Conservation (phyloP, 2,329 filamentous ascomycete species). For the Dactylellina haptotyla region DNA sequence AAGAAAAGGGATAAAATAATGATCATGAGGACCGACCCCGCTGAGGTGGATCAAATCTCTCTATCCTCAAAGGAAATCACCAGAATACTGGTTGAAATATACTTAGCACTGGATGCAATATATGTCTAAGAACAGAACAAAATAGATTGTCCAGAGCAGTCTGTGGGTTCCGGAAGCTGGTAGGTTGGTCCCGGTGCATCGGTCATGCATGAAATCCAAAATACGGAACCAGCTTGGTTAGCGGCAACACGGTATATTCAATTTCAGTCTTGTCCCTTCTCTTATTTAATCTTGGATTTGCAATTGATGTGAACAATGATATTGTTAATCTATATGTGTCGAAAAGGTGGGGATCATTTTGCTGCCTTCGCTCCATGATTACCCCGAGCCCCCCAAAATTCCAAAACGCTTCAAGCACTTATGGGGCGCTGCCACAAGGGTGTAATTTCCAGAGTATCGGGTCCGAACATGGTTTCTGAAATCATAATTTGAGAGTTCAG, state of each 20-base stretch:
- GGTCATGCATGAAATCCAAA: constrained; percentile 29
- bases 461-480: constrained; percentile 48
- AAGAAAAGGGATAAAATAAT: constrained; percentile 51
- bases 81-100: constrained; percentile 25
- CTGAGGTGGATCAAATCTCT: constrained; percentile 48
- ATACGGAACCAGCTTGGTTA: background rate
- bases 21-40: constrained; percentile 49
- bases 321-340: constrained; percentile 29
- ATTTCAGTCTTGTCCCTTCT: background rate
- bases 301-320: constrained; percentile 20
- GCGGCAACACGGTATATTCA: background rate
- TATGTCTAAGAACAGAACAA: constrained; percentile 36
- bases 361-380: constrained; percentile 36
- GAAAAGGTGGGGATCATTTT: constrained; percentile 15
- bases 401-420: constrained; percentile 38
- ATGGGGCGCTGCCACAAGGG: constrained; percentile 39
- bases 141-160: constrained; percentile 39
- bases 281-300: background rate
- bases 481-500: constrained; percentile 26
- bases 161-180: constrained; percentile 46
- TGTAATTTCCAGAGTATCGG: constrained; percentile 52
- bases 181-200: constrained; percentile 31
- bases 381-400: constrained; percentile 43
- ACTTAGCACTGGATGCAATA: constrained; percentile 13
- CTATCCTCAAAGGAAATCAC: constrained; percentile 7